Percentiles rank a stretch among this genome's conserved stretches.
phyloP scores from a whole-genome alignment of 2,329 filamentous ascomycete genomes.

The Macrophomina pseudophaseolina region DNA sequence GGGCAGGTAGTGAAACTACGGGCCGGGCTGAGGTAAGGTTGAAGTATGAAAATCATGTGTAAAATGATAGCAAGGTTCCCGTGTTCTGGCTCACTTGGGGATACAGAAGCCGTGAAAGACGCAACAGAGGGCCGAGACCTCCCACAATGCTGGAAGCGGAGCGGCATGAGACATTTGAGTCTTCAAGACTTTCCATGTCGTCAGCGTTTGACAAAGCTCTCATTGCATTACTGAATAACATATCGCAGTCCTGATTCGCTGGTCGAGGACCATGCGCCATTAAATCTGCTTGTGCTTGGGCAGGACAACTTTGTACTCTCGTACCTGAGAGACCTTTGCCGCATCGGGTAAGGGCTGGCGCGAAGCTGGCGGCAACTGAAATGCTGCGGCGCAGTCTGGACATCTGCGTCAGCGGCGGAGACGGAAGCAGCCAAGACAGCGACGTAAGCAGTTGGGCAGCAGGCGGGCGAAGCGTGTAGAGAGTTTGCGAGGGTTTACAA shows the following conservation, averaged over 20 bases:
- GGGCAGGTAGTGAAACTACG: constrained; percentile 46
- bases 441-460: not conserved
- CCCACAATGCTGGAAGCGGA: not conserved
- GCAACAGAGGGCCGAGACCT: not conserved
- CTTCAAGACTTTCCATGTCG: not conserved
- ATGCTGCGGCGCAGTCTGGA: not conserved
- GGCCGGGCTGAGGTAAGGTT: not conserved
- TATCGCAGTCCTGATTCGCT: not conserved
- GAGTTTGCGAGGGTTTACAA: not conserved
- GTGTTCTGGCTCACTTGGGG: not conserved
- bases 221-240: not conserved
- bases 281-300: not conserved
- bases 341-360: not conserved
- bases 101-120: not conserved
- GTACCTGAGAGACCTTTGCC: not conserved
- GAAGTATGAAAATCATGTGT: not conserved
- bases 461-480: not conserved
- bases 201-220: not conserved
- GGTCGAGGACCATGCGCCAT: not conserved
- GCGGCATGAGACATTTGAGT: not conserved
- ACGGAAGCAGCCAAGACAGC: not conserved
- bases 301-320: not conserved
- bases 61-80: not conserved
- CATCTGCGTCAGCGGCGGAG: not conserved
- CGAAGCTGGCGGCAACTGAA: not conserved